phyloP scores from a whole-genome alignment of 2,329 filamentous ascomycete genomes.

The Talaromyces verruculosus region DNA sequence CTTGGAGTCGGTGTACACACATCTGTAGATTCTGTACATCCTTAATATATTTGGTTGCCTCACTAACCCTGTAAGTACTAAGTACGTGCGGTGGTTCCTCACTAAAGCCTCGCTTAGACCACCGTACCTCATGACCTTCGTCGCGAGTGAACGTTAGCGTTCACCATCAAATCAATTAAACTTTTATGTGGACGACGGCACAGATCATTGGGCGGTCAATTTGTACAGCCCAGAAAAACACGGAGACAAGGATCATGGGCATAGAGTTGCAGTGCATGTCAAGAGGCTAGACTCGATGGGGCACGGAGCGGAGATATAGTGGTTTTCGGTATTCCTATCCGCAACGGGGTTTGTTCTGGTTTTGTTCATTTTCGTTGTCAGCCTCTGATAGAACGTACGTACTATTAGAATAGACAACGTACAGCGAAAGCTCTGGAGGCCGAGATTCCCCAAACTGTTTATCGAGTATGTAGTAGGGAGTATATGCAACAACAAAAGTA shows the following conservation, averaged over 20 bases:
- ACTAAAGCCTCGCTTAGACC: not conserved
- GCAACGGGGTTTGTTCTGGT: not conserved
- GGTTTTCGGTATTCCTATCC: not conserved
- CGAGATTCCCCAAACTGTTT: not conserved
- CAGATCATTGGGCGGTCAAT: not conserved
- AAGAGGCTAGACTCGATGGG: not conserved
- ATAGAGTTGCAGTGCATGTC: slow-evolving; percentile 4
- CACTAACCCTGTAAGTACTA: not conserved
- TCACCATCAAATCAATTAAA: not conserved
- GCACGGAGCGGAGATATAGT: not conserved
- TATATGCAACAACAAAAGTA: not conserved
- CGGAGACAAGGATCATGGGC: not conserved
- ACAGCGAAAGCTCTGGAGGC: not conserved
- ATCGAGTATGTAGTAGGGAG: too few species aligned
- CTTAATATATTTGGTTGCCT: not conserved
- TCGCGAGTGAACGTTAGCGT: not conserved
- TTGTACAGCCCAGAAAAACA: not conserved
- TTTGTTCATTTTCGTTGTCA: not conserved
- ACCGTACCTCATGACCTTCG: not conserved
- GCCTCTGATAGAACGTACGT: not conserved
- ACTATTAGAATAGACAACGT: not conserved
- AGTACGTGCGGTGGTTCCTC: not conserved
- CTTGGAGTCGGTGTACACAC: not conserved
- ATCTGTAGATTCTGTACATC: not conserved
- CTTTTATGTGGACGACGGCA: not conserved